Conservation (phyloP, 345 rosid genomes). For the Anacardium occidentale region DNA sequence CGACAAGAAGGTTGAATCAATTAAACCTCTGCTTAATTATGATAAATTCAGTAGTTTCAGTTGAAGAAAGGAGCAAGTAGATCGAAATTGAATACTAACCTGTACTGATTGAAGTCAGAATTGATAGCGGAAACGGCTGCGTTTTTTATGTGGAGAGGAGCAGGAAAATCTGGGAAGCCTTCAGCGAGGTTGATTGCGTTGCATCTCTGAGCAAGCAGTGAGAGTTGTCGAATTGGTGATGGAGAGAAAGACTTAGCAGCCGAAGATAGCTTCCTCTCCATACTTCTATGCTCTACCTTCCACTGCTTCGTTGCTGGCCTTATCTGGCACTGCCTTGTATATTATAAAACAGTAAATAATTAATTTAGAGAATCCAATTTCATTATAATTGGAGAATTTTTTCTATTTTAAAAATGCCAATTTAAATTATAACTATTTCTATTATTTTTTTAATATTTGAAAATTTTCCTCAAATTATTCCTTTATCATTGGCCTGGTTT, state of each 20-base stretch:
- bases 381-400: too few species aligned
- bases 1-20: neutral
- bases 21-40: neutral
- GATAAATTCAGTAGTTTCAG: neutral
- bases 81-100: slow-evolving; percentile 23
- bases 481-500: neutral
- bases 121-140: slow-evolving; percentile 62
- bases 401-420: too few species aligned
- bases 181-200: slow-evolving; percentile 61
- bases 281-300: slow-evolving; percentile 8
- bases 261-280: slow-evolving; percentile 45
- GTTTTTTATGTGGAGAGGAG: slow-evolving; percentile 40
- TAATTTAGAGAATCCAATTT: too few species aligned
- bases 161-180: slow-evolving; percentile 70
- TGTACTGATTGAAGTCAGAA: slow-evolving; percentile 61
- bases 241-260: slow-evolving; percentile 46
- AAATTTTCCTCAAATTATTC: too few species aligned
- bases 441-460: too few species aligned
- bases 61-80: neutral
- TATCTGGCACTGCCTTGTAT: neutral
- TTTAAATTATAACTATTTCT: too few species aligned
- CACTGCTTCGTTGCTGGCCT: neutral
- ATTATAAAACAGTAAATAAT: too few species aligned
- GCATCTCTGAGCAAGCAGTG: slow-evolving; percentile 48
- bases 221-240: slow-evolving; percentile 55